Conservation (phyloP, 306 rosid genomes). For the Cicer cuneatum region DNA sequence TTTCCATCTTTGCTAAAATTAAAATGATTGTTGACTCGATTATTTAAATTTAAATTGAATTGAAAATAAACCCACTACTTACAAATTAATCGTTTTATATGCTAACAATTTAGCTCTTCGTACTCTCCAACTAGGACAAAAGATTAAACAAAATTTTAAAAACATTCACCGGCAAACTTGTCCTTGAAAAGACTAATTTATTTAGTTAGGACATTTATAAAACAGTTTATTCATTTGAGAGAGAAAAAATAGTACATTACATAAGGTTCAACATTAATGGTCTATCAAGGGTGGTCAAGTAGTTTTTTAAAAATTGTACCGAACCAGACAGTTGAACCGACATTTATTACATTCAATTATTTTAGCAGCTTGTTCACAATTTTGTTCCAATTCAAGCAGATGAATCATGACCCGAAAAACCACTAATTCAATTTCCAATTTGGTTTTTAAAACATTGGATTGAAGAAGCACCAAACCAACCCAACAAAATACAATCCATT, state of each 20-base stretch:
- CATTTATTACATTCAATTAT: no score
- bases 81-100: background rate
- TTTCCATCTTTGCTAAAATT: background rate
- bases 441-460: no score
- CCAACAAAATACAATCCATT: background rate
- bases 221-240: background rate
- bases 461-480: background rate
- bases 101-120: background rate
- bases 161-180: background rate
- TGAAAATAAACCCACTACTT: constrained; percentile 2
- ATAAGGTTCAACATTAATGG: background rate
- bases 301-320: no score
- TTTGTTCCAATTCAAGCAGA: no score
- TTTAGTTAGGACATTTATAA: background rate
- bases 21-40: background rate
- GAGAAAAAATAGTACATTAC: background rate
- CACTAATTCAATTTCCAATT: no score
- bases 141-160: background rate
- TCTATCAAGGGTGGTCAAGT: no score
- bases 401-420: no score
- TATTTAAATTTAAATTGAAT: constrained; percentile 2
- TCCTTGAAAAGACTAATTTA: background rate
- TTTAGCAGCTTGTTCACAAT: no score
- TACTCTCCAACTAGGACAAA: background rate
- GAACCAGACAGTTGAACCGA: no score